Conservation (phyloP, 352 stramenopile genomes). For the Phytophthora tubulina region DNA sequence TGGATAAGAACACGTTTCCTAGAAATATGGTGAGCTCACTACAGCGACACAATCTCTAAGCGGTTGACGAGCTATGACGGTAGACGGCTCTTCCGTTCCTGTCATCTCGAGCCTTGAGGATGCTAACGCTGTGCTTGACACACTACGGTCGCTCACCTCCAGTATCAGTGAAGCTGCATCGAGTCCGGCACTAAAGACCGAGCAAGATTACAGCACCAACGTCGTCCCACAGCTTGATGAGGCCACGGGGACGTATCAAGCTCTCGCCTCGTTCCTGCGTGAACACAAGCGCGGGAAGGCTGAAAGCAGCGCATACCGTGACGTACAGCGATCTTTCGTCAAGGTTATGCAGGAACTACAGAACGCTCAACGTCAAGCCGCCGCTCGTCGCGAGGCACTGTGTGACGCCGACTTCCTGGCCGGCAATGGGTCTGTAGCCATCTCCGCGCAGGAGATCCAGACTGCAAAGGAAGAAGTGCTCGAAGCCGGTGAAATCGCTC, state of each 20-base stretch:
- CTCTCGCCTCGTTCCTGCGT: conserved; percentile 69
- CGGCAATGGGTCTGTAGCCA: conserved; percentile 41
- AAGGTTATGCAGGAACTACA: conserved; percentile 78
- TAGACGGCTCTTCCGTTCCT: conserved; percentile 6
- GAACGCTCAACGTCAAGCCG: conserved; percentile 61
- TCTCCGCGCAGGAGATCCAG: conserved; percentile 77
- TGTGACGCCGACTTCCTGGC: conserved; percentile 79
- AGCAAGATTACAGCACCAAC: conserved; percentile 62
- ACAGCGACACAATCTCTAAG: conserved; percentile 10
- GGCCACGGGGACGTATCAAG: conserved; percentile 68
- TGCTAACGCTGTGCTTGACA: conserved; percentile 46
- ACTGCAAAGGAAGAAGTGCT: conserved; percentile 82
- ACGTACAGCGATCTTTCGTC: conserved; percentile 71
- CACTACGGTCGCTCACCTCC: conserved; percentile 47
- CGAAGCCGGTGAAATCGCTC: conserved; percentile 67
- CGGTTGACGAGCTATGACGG: conserved; percentile 16
- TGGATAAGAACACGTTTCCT: too few relatives aligned
- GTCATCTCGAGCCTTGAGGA: conserved; percentile 58
- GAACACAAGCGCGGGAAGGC: conserved; percentile 63
- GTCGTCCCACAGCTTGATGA: conserved; percentile 67
- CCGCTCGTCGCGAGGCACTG: conserved; percentile 64
- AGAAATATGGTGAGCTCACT: neutral
- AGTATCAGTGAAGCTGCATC: conserved; percentile 49
- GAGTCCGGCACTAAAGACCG: conserved; percentile 50
- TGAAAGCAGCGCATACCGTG: conserved; percentile 58